Percentiles rank a stretch among this genome's conserved stretches.
Evolutionary conservation across 495 filamentous ascomycete genomes (phyloP).

Genomic region (Penicillium roqueforti): DNA sequence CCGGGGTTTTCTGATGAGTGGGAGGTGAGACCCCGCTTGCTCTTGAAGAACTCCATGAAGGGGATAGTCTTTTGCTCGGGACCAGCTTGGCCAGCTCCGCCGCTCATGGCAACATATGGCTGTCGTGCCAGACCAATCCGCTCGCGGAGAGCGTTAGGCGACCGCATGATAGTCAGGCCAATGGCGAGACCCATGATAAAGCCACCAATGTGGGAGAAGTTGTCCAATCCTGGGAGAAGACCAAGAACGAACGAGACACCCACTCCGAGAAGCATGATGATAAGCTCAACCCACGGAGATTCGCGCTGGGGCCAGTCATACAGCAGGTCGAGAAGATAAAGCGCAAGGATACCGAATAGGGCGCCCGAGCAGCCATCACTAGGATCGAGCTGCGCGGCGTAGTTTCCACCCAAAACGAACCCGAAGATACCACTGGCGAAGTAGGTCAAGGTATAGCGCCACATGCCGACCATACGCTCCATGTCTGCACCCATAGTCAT

Average conservation of each 20-base stretch:
- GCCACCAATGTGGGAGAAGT: constrained; percentile 95
- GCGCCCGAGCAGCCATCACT: constrained; percentile 86
- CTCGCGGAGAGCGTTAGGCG: constrained; percentile 72
- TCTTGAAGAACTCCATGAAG: constrained; percentile 38
- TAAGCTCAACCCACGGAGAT: constrained; percentile 71
- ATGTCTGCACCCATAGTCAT: constrained; percentile 83
- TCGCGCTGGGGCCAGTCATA: constrained; percentile 82
- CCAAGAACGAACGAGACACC: constrained; percentile 88
- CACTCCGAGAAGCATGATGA: constrained; percentile 80
- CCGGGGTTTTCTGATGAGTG: constrained; percentile 16
- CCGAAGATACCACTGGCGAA: constrained; percentile 90
- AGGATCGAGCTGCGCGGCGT: constrained; percentile 70
- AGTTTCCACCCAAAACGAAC: constrained; percentile 93
- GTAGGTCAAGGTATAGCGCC: constrained; percentile 86
- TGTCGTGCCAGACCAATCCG: constrained; percentile 65
- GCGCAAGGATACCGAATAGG: constrained; percentile 86
- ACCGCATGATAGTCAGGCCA: constrained; percentile 81
- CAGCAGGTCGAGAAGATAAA: constrained; percentile 81
- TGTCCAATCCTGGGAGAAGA: constrained; percentile 88
- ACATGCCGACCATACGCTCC: constrained; percentile 78
- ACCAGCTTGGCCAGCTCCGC: constrained; percentile 26
- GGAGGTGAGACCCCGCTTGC: constrained; percentile 26
- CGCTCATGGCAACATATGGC: constrained; percentile 60
- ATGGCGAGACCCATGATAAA: constrained; percentile 89
- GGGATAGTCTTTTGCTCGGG: constrained; percentile 27